Percentiles rank a stretch among this genome's conserved stretches.
Conservation (phyloP, 73 alveolate species). For the Paraurostyla sp. region DNA sequence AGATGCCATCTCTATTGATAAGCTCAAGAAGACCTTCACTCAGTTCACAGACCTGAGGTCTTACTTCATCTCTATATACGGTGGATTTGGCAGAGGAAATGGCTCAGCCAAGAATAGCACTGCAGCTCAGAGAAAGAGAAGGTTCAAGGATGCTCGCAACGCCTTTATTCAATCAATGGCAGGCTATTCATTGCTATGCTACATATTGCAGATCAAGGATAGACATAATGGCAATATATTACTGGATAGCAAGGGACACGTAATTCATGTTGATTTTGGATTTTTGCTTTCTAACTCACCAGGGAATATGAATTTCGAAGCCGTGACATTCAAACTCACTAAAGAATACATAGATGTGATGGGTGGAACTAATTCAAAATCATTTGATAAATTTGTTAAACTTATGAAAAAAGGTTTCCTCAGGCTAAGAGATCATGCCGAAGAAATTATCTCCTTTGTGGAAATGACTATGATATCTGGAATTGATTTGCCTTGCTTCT, state of each 20-base stretch:
- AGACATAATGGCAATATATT: constrained; percentile 99
- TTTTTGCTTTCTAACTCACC: constrained; percentile 97
- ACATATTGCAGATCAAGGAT: constrained; percentile 94
- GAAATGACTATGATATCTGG: constrained; percentile 85
- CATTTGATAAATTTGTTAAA: constrained; percentile 57
- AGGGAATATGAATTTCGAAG: constrained; percentile 96
- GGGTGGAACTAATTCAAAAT: constrained; percentile 88
- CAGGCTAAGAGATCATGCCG: constrained; percentile 65
- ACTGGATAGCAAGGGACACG: constrained; percentile 96
- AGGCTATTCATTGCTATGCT: constrained; percentile 94
- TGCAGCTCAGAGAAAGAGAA: constrained; percentile 53
- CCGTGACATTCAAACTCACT: constrained; percentile 97
- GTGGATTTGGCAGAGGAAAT: constrained; percentile 38
- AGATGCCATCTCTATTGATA: constrained; percentile 71
- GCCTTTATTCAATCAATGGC: constrained; percentile 86
- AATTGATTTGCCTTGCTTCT: constrained; percentile 88
- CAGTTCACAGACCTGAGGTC: constrained; percentile 67
- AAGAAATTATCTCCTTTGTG: constrained; percentile 71
- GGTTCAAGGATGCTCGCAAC: constrained; percentile 63
- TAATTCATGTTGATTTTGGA: constrained; percentile 99
- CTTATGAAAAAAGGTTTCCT: constrained; percentile 80
- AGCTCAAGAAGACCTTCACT: constrained; percentile 68
- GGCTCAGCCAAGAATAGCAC: neutral
- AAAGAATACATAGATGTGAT: constrained; percentile 92
- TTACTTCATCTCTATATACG: constrained; percentile 70